phyloP scores from a whole-genome alignment of 768 basidiomycete species.

The Panaeolus papilionaceus region DNA sequence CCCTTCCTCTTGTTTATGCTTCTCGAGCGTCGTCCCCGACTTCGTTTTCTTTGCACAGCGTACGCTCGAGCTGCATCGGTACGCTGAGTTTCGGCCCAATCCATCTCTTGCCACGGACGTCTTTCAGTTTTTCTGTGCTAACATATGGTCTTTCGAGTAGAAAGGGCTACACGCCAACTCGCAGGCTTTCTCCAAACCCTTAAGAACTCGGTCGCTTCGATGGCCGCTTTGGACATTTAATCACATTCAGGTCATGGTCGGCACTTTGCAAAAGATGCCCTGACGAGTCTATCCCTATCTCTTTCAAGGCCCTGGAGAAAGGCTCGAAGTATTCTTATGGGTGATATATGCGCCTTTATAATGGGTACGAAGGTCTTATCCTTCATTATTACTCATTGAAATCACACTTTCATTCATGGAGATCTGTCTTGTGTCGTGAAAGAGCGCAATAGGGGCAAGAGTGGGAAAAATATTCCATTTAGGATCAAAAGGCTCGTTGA shows the following conservation, averaged over 20 bases:
- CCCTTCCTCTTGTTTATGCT: neutral
- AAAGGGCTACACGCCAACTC: neutral
- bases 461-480: constrained; percentile 6
- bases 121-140: neutral
- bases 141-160: neutral
- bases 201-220: neutral
- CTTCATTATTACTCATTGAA: no score
- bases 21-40: neutral
- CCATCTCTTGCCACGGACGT: neutral
- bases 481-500: neutral
- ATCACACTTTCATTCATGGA: no score
- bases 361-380: no score
- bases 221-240: neutral
- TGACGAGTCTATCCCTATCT: no score
- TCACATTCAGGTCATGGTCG: neutral
- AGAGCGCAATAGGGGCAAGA: neutral
- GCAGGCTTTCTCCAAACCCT: neutral
- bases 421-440: no score
- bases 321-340: no score
- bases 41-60: neutral
- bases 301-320: no score
- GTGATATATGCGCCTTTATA: no score
- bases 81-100: neutral
- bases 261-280: neutral
- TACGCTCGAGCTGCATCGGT: neutral